Conservation (phyloP, 345 rosid genomes). For the Euphorbia tirucalli region DNA sequence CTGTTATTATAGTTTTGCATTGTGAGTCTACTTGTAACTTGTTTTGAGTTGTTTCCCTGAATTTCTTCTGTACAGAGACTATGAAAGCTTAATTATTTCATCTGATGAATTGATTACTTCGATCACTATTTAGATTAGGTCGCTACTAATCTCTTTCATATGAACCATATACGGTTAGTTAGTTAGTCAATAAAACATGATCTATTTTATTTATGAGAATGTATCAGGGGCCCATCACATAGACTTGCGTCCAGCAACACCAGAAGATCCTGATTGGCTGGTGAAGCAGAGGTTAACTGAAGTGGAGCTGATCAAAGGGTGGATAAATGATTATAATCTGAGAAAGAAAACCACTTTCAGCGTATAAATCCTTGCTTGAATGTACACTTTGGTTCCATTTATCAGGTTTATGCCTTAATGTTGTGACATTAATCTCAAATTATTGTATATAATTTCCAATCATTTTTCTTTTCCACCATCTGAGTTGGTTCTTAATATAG, state of each 20-base stretch:
- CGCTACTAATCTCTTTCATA: no score
- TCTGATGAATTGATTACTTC: no score
- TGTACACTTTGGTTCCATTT: no score
- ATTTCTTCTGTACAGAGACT: not conserved
- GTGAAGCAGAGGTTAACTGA: constrained; percentile 70
- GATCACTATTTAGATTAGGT: no score
- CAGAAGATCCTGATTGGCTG: constrained; percentile 79
- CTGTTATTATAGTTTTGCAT: not conserved
- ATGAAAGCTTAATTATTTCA: no score
- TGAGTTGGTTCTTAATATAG: no score
- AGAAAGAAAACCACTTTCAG: constrained; percentile 34
- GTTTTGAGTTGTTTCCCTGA: not conserved
- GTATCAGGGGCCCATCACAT: constrained; percentile 81
- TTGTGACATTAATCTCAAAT: no score
- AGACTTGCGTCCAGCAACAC: constrained; percentile 66
- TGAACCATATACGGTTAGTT: no score
- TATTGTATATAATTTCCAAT: not conserved
- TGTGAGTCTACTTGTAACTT: no score
- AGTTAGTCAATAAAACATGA: not conserved
- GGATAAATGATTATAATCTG: constrained; percentile 49
- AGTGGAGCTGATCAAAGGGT: constrained; percentile 62
- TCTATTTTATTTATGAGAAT: not conserved
- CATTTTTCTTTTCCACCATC: no score
- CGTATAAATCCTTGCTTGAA: constrained; percentile 19
- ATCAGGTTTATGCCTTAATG: no score